Conservation (phyloP, 345 rosid genomes). For the Cardiospermum halicacabum region DNA sequence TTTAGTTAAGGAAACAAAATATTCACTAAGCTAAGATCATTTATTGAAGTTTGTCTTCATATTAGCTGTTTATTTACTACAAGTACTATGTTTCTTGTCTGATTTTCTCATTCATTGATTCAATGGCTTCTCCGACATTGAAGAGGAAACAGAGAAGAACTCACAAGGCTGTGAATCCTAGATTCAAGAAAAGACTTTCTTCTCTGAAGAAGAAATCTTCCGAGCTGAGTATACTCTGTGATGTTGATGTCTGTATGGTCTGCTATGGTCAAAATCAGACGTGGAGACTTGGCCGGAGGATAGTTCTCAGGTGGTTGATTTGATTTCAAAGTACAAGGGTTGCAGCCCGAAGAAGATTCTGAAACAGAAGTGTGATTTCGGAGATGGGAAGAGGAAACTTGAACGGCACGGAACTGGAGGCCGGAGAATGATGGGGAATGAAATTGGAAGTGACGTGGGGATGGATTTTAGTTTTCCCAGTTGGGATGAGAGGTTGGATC, state of each 20-base stretch:
- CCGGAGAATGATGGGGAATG: no score
- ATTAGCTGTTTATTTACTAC: no score
- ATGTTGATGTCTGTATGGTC: constrained; percentile 4
- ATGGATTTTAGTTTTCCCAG: neutral
- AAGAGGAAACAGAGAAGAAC: neutral
- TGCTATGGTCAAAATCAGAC: neutral
- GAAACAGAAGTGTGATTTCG: neutral
- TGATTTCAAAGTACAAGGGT: neutral
- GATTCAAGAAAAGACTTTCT: constrained; percentile 4
- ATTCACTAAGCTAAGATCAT: no score
- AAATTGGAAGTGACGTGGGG: neutral
- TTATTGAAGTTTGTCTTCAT: no score
- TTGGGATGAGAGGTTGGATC: neutral
- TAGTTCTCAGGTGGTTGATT: neutral
- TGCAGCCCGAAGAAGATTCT: neutral
- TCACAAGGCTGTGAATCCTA: neutral
- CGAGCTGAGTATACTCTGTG: constrained; percentile 5
- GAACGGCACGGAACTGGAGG: neutral
- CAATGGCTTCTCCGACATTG: neutral
- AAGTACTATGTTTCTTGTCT: no score
- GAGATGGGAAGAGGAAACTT: neutral
- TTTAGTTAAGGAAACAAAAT: no score
- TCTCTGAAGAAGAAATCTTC: constrained; percentile 14
- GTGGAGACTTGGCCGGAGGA: constrained; percentile 15
- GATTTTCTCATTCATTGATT: no score